These are phyloP conservation scores for Pyrenophora teres DNA, from an alignment of 2,329 filamentous ascomycete genomes.

Conservation along the genomic window DNA sequence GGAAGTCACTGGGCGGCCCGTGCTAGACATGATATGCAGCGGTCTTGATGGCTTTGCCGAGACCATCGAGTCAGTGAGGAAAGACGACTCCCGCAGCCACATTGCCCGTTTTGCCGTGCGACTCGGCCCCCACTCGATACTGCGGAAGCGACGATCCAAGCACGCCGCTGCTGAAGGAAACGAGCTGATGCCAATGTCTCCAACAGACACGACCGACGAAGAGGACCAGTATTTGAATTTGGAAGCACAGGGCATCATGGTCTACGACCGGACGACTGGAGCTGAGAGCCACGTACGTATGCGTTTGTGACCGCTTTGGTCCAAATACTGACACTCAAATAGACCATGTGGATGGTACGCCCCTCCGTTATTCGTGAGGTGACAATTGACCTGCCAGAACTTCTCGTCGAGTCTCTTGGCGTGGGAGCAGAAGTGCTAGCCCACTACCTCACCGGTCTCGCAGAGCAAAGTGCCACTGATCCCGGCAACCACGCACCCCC, in stretches of 20 bases:
- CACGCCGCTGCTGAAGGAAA: conserved; percentile 35
- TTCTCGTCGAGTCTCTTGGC: conserved; percentile 90
- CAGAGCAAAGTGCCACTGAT: conserved; percentile 78
- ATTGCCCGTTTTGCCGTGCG: conserved; percentile 59
- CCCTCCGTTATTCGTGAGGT: conserved; percentile 90
- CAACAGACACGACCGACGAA: conserved; percentile 29
- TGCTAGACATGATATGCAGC: conserved; percentile 80
- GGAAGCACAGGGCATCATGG: conserved; percentile 97
- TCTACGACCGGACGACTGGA: conserved; percentile 86
- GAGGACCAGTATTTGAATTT: conserved; percentile 70
- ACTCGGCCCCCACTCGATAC: conserved; percentile 44
- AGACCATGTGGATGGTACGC: conserved; percentile 99
- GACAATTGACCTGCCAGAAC: conserved; percentile 87
- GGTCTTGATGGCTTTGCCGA: conserved; percentile 81
- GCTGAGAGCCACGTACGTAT: conserved; percentile 84
- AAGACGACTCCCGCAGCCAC: conserved; percentile 90
- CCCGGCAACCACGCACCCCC: conserved; percentile 79
- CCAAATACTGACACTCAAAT: conserved; percentile 34
- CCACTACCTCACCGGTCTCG: conserved; percentile 86
- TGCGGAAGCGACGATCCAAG: conserved; percentile 38
- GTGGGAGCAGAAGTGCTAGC: conserved; percentile 94
- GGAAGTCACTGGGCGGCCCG: conserved; percentile 73
- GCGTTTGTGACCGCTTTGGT: background rate
- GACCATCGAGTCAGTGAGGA: conserved; percentile 79
- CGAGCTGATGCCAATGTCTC: conserved; percentile 38